Conservation (phyloP, 495 filamentous ascomycete species). For the Echria macrotheca region DNA sequence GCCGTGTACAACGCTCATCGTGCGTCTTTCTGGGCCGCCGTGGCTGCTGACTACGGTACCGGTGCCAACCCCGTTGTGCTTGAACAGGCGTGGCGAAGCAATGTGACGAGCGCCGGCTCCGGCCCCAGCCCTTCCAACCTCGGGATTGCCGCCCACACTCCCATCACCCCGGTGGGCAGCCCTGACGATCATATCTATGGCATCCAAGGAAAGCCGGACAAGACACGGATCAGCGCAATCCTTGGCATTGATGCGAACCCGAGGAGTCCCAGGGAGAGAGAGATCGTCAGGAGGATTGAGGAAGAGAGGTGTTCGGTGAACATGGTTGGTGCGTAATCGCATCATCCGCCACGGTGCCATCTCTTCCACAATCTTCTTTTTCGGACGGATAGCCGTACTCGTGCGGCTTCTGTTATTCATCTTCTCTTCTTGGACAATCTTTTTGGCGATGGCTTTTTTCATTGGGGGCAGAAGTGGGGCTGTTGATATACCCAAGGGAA, state of each 20-base stretch:
- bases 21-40: conserved; percentile 63
- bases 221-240: conserved; percentile 51
- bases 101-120: conserved; percentile 12
- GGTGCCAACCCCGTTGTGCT: conserved; percentile 58
- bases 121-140: conserved; percentile 11
- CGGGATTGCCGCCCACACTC: conserved; percentile 32
- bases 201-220: conserved; percentile 33
- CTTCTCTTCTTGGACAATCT: conserved; percentile 5
- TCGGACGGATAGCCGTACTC: too few relatives aligned
- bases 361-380: too few relatives aligned
- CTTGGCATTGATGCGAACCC: conserved; percentile 49
- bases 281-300: conserved; percentile 47
- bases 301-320: conserved; percentile 31
- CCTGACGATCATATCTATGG: conserved; percentile 38
- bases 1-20: conserved; percentile 65
- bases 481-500: conserved; percentile 11
- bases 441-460: conserved; percentile 4
- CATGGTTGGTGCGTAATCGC: conserved; percentile 20
- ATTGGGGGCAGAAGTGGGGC: conserved; percentile 2
- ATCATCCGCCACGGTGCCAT: background rate
- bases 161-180: conserved; percentile 42
- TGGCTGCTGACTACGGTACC: conserved; percentile 64
- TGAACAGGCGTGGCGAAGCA: conserved; percentile 64
- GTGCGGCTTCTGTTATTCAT: background rate
- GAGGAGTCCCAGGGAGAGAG: conserved; percentile 48